Evolutionary conservation across 129 eudicot genomes (phyloP).

Genomic region (Daucus carota): DNA sequence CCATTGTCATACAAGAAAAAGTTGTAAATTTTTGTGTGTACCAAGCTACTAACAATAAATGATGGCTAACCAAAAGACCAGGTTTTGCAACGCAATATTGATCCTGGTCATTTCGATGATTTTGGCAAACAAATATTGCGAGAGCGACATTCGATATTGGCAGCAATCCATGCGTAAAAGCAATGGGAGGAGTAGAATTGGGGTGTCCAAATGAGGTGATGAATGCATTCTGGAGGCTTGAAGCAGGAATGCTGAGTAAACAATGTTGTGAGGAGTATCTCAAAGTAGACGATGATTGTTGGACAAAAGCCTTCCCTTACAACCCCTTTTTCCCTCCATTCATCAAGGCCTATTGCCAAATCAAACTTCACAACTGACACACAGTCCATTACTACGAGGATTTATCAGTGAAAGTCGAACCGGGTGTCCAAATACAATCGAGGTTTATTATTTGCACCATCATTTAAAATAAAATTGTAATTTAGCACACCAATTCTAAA

Average conservation of each 20-base stretch:
- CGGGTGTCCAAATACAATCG: too few species aligned
- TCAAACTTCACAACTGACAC: not conserved
- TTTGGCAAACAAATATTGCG: not conserved
- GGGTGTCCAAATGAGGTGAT: not conserved
- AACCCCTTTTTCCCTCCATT: constrained; percentile 3
- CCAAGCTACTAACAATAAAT: not conserved
- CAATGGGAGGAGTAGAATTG: not conserved
- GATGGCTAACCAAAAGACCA: not conserved
- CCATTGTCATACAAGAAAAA: not conserved
- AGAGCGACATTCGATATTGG: not conserved
- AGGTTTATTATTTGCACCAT: too few species aligned
- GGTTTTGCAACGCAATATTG: not conserved
- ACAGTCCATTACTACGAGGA: not conserved
- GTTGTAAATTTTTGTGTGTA: too few species aligned
- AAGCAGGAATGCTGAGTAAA: not conserved
- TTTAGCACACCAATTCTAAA: too few species aligned
- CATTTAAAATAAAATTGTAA: too few species aligned
- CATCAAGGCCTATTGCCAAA: not conserved
- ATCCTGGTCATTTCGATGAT: not conserved
- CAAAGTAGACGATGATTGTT: not conserved
- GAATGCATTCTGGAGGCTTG: not conserved
- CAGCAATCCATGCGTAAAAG: not conserved
- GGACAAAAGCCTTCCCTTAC: not conserved
- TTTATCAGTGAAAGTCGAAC: too few species aligned
- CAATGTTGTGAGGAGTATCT: not conserved